These are phyloP conservation scores for Suhomyces canberraensis DNA, from an alignment of 805 yeast genomes.

Conservation along the genomic window DNA sequence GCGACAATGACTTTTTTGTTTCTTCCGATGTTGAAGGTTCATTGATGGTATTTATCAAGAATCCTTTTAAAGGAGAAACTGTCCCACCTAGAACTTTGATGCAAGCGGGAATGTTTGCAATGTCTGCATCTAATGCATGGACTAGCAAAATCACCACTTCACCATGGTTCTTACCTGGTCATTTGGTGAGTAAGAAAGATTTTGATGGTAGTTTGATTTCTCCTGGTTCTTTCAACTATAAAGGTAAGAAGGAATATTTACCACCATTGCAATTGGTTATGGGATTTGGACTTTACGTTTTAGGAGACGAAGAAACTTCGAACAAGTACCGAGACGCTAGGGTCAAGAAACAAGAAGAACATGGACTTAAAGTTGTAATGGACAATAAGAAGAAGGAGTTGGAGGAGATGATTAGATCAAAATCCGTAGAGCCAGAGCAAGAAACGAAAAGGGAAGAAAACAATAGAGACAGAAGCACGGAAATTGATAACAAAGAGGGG, in stretches of 20 bases:
- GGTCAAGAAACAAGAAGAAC: conserved; percentile 30
- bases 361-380: conserved; percentile 34
- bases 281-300: conserved; percentile 86
- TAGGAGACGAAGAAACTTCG: conserved; percentile 57
- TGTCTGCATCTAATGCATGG: conserved; percentile 87
- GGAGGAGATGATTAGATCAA: conserved; percentile 17
- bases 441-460: neutral
- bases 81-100: conserved; percentile 82
- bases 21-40: conserved; percentile 73
- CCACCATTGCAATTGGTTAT: conserved; percentile 83
- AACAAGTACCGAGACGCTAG: conserved; percentile 25
- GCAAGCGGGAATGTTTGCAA: conserved; percentile 87
- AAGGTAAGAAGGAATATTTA: conserved; percentile 54
- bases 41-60: conserved; percentile 73
- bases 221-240: conserved; percentile 57
- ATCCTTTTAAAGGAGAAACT: conserved; percentile 65
- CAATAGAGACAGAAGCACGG: neutral
- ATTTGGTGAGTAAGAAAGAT: conserved; percentile 67
- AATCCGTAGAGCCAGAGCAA: neutral
- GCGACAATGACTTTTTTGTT: conserved; percentile 68
- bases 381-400: conserved; percentile 38
- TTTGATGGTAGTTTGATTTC: conserved; percentile 55
- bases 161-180: conserved; percentile 80
- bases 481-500: neutral
- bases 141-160: conserved; percentile 76